These are phyloP conservation scores for Knufia petricola DNA, from an alignment of 2,329 filamentous ascomycete genomes.

Conservation along the genomic window DNA sequence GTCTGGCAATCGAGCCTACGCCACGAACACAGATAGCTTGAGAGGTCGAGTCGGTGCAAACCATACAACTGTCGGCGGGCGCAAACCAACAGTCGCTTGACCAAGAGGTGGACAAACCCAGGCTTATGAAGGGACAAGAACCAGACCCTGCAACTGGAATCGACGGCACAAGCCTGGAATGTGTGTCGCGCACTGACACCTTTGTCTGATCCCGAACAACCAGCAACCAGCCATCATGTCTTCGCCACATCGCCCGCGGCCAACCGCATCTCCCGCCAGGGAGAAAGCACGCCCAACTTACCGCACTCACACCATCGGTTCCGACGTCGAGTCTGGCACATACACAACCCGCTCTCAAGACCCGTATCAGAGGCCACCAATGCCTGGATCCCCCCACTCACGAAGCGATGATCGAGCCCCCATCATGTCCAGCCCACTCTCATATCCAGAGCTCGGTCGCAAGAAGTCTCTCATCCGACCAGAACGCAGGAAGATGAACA, in stretches of 20 bases:
- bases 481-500: constrained; percentile 75
- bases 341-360: constrained; percentile 32
- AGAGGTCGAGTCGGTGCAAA: too few species aligned
- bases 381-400: constrained; percentile 32
- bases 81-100: background rate
- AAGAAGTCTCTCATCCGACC: constrained; percentile 86
- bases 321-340: constrained; percentile 60
- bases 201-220: background rate
- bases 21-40: background rate
- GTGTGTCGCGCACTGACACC: constrained; percentile 5
- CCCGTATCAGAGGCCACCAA: constrained; percentile 24
- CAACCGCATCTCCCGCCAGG: constrained; percentile 47
- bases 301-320: constrained; percentile 58
- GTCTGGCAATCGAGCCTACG: background rate
- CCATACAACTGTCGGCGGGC: background rate
- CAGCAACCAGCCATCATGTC: constrained; percentile 31
- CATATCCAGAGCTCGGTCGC: constrained; percentile 45
- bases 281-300: constrained; percentile 53
- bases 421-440: constrained; percentile 36
- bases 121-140: constrained; percentile 2
- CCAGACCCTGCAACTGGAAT: background rate
- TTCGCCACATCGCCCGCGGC: constrained; percentile 53
- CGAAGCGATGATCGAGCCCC: constrained; percentile 45
- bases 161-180: background rate
- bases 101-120: background rate